These are phyloP conservation scores for Nigrograna mackinnonii DNA, from an alignment of 2,329 filamentous ascomycete species.

Conservation along the genomic window DNA sequence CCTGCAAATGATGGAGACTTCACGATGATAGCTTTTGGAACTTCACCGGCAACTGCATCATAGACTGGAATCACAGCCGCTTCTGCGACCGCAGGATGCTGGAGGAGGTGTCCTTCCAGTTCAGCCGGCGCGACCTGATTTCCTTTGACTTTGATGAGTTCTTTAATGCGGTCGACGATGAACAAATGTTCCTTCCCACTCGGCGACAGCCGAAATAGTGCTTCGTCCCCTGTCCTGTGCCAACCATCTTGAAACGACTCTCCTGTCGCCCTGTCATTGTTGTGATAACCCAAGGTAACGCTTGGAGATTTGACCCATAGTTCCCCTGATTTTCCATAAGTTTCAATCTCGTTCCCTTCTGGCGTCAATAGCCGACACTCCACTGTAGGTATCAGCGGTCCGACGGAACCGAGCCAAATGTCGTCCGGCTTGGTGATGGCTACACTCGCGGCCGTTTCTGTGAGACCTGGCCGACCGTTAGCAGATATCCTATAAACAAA, in stretches of 20 bases:
- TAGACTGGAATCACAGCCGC: neutral
- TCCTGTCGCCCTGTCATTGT: neutral
- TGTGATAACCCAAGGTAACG: neutral
- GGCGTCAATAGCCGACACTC: neutral
- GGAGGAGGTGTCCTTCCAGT: constrained; percentile 62
- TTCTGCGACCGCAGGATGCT: neutral
- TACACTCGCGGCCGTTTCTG: neutral
- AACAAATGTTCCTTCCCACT: constrained; percentile 69
- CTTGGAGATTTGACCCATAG: neutral
- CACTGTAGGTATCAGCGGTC: neutral
- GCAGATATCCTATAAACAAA: no score
- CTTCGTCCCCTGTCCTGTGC: neutral
- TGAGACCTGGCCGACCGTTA: no score
- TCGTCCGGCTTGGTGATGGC: neutral
- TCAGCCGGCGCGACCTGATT: constrained; percentile 78
- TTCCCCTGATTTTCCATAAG: neutral
- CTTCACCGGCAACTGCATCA: neutral
- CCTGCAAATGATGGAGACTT: neutral
- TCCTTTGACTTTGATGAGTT: constrained; percentile 76
- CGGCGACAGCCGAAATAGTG: neutral
- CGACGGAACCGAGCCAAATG: neutral
- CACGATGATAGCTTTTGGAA: neutral
- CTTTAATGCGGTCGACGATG: constrained; percentile 76
- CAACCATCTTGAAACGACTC: neutral
- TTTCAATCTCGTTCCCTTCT: neutral